Percentiles rank a stretch among this genome's conserved stretches.
Evolutionary conservation across 306 rosid genomes (phyloP).

Genomic region (Trichosanthes truncata): DNA sequence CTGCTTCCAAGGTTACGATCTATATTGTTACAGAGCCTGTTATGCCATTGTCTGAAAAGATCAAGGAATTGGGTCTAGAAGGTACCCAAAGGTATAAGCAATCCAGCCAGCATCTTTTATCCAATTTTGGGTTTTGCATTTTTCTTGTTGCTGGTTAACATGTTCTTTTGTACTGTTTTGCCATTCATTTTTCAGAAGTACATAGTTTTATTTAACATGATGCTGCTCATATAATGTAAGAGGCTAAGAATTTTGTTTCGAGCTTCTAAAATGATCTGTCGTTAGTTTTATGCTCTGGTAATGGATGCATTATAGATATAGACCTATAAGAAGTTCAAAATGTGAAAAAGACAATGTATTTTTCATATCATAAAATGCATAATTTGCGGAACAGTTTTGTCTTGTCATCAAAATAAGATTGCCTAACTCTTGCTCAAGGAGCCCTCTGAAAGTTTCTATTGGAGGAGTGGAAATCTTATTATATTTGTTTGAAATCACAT

Average conservation of each 20-base stretch:
- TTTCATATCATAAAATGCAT: not conserved
- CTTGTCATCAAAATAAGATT: not conserved
- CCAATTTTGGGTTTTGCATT: not conserved
- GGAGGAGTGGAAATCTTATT: not conserved
- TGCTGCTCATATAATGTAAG: not conserved
- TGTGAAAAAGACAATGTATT: not conserved
- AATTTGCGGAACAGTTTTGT: not conserved
- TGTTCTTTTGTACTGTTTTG: not conserved
- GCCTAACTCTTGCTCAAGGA: not conserved
- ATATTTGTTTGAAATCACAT: not conserved
- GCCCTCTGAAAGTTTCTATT: not conserved
- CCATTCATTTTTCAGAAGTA: not conserved
- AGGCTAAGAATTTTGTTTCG: not conserved
- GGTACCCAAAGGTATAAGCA: conserved; percentile 69
- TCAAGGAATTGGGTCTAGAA: conserved; percentile 74
- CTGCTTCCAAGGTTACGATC: conserved; percentile 66
- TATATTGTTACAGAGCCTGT: conserved; percentile 97
- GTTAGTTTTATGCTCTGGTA: not conserved
- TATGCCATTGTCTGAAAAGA: conserved; percentile 75
- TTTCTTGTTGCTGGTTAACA: not conserved
- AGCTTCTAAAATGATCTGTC: not conserved
- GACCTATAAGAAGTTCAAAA: not conserved
- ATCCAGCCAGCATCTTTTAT: conserved; percentile 1
- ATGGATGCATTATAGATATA: not conserved
- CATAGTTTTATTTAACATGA: not conserved